A percentile compares a stretch with the other conserved stretches of the same genome.
phyloP scores from a whole-genome alignment of 257 asterid species.

The Solanum stenotomum region DNA sequence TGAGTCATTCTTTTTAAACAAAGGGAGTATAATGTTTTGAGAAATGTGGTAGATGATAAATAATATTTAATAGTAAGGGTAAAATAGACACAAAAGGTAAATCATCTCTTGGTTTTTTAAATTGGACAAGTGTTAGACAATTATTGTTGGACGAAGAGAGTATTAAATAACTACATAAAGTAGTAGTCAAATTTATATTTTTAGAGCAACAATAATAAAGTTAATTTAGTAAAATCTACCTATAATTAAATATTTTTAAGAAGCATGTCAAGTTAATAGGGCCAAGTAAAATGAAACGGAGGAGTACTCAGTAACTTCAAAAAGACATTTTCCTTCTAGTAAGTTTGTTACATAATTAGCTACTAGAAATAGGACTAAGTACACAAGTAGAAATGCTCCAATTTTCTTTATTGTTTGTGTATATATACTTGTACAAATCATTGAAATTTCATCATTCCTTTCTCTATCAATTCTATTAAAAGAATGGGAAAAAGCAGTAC shows the following conservation, averaged over 20 bases:
- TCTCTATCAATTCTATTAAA: background rate
- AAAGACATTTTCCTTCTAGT: background rate
- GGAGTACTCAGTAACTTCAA: background rate
- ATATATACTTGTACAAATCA: background rate
- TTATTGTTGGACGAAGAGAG: accelerated
- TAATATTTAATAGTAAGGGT: too few species aligned
- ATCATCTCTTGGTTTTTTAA: too few species aligned
- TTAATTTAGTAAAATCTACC: too few species aligned
- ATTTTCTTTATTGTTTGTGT: background rate
- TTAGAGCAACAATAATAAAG: too few species aligned
- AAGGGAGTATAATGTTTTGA: too few species aligned
- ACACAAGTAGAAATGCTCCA: background rate
- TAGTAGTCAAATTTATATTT: background rate
- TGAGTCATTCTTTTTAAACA: too few species aligned
- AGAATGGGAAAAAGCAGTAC: background rate
- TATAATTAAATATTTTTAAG: too few species aligned
- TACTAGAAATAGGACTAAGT: background rate
- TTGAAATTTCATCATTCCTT: background rate
- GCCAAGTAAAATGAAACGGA: too few species aligned
- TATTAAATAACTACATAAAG: background rate
- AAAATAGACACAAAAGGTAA: too few species aligned
- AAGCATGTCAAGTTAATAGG: background rate
- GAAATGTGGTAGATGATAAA: too few species aligned
- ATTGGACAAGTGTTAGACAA: too few species aligned
- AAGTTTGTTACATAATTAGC: background rate